Conservation (phyloP, 441 rosid genomes). For the Adansonia gregorii region DNA sequence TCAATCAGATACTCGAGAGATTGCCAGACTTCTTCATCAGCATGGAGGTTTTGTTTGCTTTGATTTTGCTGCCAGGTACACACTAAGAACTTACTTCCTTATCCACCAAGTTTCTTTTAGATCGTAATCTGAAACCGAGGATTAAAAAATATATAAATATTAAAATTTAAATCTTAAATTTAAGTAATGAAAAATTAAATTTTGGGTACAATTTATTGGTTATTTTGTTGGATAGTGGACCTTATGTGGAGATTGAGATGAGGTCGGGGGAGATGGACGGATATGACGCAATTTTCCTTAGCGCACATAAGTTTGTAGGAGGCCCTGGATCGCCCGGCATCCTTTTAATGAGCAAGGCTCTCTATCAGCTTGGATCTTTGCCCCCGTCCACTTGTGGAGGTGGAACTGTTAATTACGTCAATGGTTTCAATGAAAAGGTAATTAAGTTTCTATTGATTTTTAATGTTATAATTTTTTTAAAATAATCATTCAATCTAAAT, state of each 20-base stretch:
- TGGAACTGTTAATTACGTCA: constrained; percentile 64
- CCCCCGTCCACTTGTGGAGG: constrained; percentile 75
- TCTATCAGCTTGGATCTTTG: constrained; percentile 47
- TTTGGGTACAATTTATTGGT: not conserved
- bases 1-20: constrained; percentile 46
- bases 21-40: constrained; percentile 56
- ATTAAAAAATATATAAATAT: no score
- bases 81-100: no score
- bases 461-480: not conserved
- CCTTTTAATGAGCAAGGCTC: constrained; percentile 52
- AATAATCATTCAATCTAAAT: no score
- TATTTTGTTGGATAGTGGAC: constrained; percentile 37
- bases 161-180: no score
- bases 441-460: not conserved
- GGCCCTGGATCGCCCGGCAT: constrained; percentile 71
- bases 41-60: constrained; percentile 65
- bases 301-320: constrained; percentile 67
- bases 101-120: no score
- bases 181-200: not conserved
- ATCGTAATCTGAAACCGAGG: no score
- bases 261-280: constrained; percentile 56
- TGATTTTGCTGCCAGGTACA: constrained; percentile 67
- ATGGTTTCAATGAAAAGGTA: constrained; percentile 57
- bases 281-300: constrained; percentile 59
- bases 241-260: constrained; percentile 63